Evolutionary conservation across 345 rosid species (phyloP).

Genomic region (Heritiera fomes): DNA sequence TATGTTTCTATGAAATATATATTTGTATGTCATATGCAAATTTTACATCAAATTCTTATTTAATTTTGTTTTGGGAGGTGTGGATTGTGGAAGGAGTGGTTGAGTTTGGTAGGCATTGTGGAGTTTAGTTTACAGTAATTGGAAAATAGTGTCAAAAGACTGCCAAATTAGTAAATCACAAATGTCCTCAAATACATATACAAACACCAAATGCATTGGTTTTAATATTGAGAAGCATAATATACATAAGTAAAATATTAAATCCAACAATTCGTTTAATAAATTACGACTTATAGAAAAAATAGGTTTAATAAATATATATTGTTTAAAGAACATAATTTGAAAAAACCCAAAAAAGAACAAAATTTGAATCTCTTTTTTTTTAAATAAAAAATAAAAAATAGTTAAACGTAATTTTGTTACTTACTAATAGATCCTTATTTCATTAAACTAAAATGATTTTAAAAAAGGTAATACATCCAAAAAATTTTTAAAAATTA

Average conservation of each 20-base stretch:
- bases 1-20: too few species aligned
- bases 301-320: too few species aligned
- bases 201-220: neutral
- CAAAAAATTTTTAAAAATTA: too few species aligned
- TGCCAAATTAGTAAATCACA: slow-evolving; percentile 1
- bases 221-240: neutral
- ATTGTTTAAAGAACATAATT: too few species aligned
- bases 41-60: neutral
- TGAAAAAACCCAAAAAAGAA: too few species aligned
- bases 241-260: neutral
- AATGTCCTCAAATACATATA: neutral
- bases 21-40: neutral
- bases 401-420: too few species aligned
- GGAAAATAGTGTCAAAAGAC: slow-evolving; percentile 8
- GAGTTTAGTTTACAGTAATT: neutral
- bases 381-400: too few species aligned
- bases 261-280: neutral
- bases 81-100: neutral
- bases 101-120: slow-evolving; percentile 17
- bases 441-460: too few species aligned
- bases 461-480: too few species aligned
- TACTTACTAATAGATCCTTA: too few species aligned
- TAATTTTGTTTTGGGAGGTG: neutral
- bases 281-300: neutral
- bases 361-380: too few species aligned